Percentiles rank a stretch among this genome's conserved stretches.
Conservation (phyloP, 176 grass and related monocot species). For the Stipa capillata region DNA sequence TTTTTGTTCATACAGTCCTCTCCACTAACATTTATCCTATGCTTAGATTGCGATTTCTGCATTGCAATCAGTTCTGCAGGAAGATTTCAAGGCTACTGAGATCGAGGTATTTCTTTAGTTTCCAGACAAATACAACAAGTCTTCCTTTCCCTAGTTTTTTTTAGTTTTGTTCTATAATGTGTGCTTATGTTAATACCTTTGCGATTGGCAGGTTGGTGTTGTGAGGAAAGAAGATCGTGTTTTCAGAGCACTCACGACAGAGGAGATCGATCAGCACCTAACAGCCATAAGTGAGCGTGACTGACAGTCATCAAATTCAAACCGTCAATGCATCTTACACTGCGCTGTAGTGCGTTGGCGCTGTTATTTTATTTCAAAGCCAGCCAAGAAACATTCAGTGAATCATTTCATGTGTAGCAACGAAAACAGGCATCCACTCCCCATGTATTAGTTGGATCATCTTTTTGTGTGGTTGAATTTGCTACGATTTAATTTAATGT, state of each 20-base stretch:
- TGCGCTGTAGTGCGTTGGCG: background rate
- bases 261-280: constrained; percentile 91
- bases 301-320: background rate
- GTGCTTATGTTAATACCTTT: background rate
- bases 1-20: background rate
- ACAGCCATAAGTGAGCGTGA: constrained; percentile 93
- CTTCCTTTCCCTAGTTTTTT: background rate
- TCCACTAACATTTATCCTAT: constrained; percentile 8
- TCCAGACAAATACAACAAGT: background rate
- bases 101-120: constrained; percentile 54
- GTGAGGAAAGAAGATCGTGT: constrained; percentile 60
- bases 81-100: constrained; percentile 94
- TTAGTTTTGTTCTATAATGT: background rate
- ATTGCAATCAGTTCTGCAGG: constrained; percentile 92
- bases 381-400: constrained; percentile 9
- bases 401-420: constrained; percentile 26
- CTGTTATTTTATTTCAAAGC: constrained; percentile 29
- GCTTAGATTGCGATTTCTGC: constrained; percentile 80
- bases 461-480: constrained; percentile 20
- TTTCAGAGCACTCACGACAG: constrained; percentile 68
- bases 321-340: background rate
- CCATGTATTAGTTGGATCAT: constrained; percentile 14
- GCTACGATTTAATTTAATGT: background rate
- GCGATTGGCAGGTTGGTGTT: constrained; percentile 61
- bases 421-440: background rate